These are phyloP conservation scores for Xylaria curta DNA, from an alignment of 495 filamentous ascomycete genomes.

Conservation along the genomic window DNA sequence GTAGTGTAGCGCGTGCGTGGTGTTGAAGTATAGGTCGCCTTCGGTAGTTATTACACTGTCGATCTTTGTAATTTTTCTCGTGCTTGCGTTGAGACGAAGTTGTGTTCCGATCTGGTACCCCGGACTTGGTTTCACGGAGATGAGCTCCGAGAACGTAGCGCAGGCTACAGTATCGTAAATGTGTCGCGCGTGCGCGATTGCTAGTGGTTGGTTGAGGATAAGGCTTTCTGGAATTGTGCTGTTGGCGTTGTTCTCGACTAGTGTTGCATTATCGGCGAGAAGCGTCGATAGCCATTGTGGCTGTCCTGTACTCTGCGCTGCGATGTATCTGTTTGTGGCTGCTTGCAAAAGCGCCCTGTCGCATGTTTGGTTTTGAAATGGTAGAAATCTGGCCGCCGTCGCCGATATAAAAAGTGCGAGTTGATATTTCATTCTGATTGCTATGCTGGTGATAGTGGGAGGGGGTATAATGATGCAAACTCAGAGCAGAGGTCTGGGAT, in stretches of 20 bases:
- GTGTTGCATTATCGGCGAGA: constrained; percentile 29
- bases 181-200: constrained; percentile 34
- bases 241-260: constrained; percentile 32
- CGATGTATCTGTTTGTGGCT: constrained; percentile 28
- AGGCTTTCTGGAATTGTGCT: constrained; percentile 11
- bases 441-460: not conserved
- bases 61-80: constrained; percentile 28
- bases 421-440: not conserved
- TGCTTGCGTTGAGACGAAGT: constrained; percentile 26
- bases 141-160: constrained; percentile 34
- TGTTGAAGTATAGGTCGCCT: constrained; percentile 42
- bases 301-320: constrained; percentile 30
- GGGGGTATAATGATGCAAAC: not conserved
- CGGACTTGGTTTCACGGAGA: constrained; percentile 24
- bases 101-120: constrained; percentile 36
- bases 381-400: not conserved
- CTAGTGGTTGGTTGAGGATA: constrained; percentile 21
- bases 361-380: constrained; percentile 12
- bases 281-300: constrained; percentile 24
- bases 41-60: constrained; percentile 35
- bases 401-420: not conserved
- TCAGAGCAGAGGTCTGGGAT: not conserved
- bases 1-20: constrained; percentile 35
- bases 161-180: constrained; percentile 33
- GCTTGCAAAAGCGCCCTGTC: constrained; percentile 23